These are phyloP conservation scores for Fraxinus floribunda DNA, from an alignment of 305 asterid genomes.

Conservation along the genomic window DNA sequence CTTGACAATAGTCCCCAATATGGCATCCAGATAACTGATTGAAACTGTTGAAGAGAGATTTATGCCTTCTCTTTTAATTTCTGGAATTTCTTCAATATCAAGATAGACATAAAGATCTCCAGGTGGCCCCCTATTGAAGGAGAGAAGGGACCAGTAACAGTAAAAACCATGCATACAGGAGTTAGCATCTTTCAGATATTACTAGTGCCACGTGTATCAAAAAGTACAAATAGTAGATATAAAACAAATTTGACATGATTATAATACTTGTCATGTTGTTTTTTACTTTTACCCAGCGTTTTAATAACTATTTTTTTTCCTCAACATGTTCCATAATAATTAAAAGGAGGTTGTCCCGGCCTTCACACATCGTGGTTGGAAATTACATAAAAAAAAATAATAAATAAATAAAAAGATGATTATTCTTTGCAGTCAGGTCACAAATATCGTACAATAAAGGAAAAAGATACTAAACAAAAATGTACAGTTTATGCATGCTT, in stretches of 20 bases:
- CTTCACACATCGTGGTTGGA: background rate
- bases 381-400: background rate
- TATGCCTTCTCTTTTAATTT: conserved; percentile 96
- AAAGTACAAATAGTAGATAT: background rate
- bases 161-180: conserved; percentile 3
- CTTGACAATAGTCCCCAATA: conserved; percentile 74
- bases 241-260: background rate
- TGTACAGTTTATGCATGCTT: background rate
- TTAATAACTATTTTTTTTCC: background rate
- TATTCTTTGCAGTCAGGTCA: background rate
- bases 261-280: background rate
- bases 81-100: conserved; percentile 86
- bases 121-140: conserved; percentile 64
- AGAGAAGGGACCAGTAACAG: conserved; percentile 19
- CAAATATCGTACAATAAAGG: background rate
- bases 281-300: background rate
- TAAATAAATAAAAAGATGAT: background rate
- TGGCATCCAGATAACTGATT: conserved; percentile 88
- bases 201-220: background rate
- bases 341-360: background rate
- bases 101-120: conserved; percentile 98
- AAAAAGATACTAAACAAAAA: background rate
- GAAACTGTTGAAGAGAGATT: conserved; percentile 78
- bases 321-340: background rate
- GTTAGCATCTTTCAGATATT: background rate